Conservation (phyloP, 163 green algal genomes). For the Chlamydomonas reinhardtii region DNA sequence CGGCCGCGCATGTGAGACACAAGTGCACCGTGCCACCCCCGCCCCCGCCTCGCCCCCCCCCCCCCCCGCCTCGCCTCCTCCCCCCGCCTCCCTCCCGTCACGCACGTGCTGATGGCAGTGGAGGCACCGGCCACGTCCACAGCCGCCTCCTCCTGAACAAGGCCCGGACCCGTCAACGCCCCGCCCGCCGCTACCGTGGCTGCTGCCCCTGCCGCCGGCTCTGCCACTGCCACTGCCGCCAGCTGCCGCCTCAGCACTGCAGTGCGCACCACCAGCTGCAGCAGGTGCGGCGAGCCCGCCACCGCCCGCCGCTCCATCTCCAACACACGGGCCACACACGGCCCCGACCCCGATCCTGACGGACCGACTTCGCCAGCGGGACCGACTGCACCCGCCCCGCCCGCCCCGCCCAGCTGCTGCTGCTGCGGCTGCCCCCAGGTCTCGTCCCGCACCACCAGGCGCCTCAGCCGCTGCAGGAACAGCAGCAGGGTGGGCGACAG, state of each 20-base stretch:
- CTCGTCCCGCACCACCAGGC: constrained; percentile 47
- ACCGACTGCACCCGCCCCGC: too few relatives aligned
- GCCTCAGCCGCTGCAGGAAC: constrained; percentile 62
- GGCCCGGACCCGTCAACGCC: too few relatives aligned
- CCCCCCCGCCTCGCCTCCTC: too few relatives aligned
- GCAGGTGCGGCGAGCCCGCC: constrained; percentile 1
- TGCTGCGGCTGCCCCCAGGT: neutral
- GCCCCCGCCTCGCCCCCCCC: too few relatives aligned
- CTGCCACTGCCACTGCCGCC: neutral
- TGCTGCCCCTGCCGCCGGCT: neutral
- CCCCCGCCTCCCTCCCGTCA: too few relatives aligned
- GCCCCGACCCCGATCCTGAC: neutral
- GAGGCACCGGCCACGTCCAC: too few relatives aligned
- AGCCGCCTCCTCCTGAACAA: too few relatives aligned
- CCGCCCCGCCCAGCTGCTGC: neutral
- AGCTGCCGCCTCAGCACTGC: neutral
- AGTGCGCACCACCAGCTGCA: constrained; percentile 13
- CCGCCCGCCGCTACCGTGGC: neutral
- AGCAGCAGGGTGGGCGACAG: constrained; percentile 66
- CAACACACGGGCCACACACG: constrained; percentile 2
- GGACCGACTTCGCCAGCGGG: neutral
- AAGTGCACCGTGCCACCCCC: too few relatives aligned
- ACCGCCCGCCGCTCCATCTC: constrained; percentile 24
- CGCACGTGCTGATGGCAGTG: neutral
- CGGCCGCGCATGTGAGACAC: too few relatives aligned